Base-by-base conservation (phyloP, 2,329 filamentous ascomycete species). In the Botrytis byssoidea region DNA sequence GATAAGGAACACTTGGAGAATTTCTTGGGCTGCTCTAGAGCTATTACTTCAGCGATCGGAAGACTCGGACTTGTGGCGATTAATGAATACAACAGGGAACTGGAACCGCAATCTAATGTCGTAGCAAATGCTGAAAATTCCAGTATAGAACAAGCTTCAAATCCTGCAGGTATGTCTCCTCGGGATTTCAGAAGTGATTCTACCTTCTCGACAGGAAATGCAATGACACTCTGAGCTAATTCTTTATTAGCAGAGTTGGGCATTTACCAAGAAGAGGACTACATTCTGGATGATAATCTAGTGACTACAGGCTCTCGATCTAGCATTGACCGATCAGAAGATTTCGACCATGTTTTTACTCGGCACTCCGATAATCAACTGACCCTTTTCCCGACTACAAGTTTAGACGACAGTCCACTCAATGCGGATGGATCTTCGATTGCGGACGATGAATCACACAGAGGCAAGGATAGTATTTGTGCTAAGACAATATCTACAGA, bases 401-500 rank as follows among this genome's bases (percentile, higher is more conserved):
- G 12, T 14, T 65, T 4, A 35, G 63, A 29, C 12, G 42, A 16
- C 22, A 65, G 0, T n/a, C 18, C 3, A 48, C 1, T 25, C n/a
- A n/a, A 16, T 40, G 29, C 29, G 2, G 42, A 65, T 65, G 1
- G 14, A 35, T 7, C 63, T 9, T 25, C 29, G 1, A 20, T 66
- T 22, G 29, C 6, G 5, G 29, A 66, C 9, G 20, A 32, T 2
- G 32, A 10, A 65, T 22, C 42, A 46, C 10, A 35, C 29, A 7
- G 32, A 35, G 29, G 16, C 4, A 29, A 46, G 10, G 29, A 48
- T 20, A 12, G 10, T 48, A 14, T 7, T 8, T 42, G 18, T 25
- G 1, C 10, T 1, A 9, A 29, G 29, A 22, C 12, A n/a, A 18
- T 14, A 1, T 35, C 12, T 37, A n/a, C 12, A 20, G 7, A 1